These are phyloP conservation scores for Grosmannia clavigera DNA, from an alignment of 2,329 filamentous ascomycete species.

Conservation along the genomic window DNA sequence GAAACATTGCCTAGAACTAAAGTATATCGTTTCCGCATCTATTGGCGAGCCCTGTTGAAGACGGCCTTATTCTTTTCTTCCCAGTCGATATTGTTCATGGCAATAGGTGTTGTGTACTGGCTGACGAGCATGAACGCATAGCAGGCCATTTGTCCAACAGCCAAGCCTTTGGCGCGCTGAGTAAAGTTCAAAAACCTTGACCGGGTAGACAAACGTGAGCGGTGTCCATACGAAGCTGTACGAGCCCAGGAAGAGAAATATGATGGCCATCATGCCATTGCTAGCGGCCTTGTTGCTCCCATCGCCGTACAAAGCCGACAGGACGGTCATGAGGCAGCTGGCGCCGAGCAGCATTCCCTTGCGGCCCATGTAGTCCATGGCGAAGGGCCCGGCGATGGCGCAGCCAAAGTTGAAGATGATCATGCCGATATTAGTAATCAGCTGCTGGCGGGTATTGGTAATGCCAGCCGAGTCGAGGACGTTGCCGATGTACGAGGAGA, in stretches of 20 bases:
- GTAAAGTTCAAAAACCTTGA: slow-evolving; percentile 43
- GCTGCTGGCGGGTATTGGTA: slow-evolving; percentile 1
- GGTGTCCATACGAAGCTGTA: slow-evolving; percentile 2
- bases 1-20: too few species aligned
- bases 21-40: too few species aligned
- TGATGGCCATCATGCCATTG: neutral
- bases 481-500: neutral
- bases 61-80: slow-evolving; percentile 9
- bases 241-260: slow-evolving; percentile 1
- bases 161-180: slow-evolving; percentile 6
- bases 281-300: neutral
- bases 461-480: slow-evolving; percentile 3
- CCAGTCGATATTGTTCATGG: slow-evolving; percentile 21
- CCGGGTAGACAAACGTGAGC: slow-evolving; percentile 46
- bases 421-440: neutral
- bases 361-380: neutral
- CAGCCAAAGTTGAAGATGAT: neutral
- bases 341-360: slow-evolving; percentile 55
- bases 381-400: slow-evolving; percentile 1
- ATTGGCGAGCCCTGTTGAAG: too few species aligned
- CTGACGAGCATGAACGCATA: slow-evolving; percentile 2
- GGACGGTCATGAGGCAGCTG: slow-evolving; percentile 41
- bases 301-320: slow-evolving; percentile 15
- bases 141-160: slow-evolving; percentile 1
- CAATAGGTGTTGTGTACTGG: slow-evolving; percentile 16